Conservation (phyloP, 2,329 filamentous ascomycete species). For the Aspergillus sp. region DNA sequence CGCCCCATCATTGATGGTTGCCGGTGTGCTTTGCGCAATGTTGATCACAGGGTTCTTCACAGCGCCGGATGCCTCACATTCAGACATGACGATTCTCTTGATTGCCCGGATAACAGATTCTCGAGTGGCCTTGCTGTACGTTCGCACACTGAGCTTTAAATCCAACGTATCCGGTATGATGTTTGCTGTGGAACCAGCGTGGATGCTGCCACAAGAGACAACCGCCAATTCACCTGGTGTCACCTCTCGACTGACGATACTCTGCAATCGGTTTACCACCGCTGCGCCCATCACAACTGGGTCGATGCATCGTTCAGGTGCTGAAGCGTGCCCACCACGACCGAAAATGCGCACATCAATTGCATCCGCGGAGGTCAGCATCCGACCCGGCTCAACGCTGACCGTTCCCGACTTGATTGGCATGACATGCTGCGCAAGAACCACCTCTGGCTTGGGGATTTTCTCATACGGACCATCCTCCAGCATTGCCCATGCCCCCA, state of each 20-base stretch:
- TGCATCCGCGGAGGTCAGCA: conserved; percentile 33
- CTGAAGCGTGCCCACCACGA: conserved; percentile 40
- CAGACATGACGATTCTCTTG: conserved; percentile 46
- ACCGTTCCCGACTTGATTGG: conserved; percentile 30
- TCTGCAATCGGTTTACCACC: conserved; percentile 38
- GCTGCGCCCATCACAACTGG: conserved; percentile 42
- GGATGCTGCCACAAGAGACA: conserved; percentile 41
- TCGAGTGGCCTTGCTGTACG: conserved; percentile 25
- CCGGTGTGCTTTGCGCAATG: conserved; percentile 40
- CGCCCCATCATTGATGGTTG: conserved; percentile 48
- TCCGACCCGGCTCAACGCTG: conserved; percentile 24
- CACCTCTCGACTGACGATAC: conserved; percentile 36
- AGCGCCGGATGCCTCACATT: conserved; percentile 47
- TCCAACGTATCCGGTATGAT: conserved; percentile 41
- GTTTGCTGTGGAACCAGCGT: conserved; percentile 41
- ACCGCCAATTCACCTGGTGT: conserved; percentile 38
- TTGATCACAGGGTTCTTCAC: conserved; percentile 41
- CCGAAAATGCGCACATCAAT: conserved; percentile 37
- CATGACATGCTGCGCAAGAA: conserved; percentile 53
- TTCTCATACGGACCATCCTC: conserved; percentile 52
- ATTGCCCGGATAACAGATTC: conserved; percentile 34
- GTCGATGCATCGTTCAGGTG: conserved; percentile 43
- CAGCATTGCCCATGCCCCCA: conserved; percentile 57
- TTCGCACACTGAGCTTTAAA: conserved; percentile 40
- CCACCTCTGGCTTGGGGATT: conserved; percentile 53